These are phyloP conservation scores for Trichosanthes truncata DNA, from an alignment of 306 rosid species.

Conservation along the genomic window DNA sequence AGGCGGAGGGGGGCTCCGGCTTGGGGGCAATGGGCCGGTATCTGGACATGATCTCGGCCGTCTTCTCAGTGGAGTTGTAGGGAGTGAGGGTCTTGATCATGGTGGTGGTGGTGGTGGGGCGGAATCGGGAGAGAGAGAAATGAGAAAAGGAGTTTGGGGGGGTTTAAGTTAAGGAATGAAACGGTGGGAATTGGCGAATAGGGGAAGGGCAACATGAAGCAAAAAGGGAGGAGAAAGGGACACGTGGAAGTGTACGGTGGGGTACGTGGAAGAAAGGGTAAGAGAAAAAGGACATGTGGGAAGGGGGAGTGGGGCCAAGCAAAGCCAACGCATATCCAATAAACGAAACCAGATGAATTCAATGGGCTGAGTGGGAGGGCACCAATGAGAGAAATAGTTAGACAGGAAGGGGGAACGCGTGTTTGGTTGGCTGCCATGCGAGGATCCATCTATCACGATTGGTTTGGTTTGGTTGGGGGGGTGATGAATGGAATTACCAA, in stretches of 20 bases:
- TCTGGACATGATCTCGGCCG: slow-evolving; percentile 89
- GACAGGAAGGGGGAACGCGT: slow-evolving; percentile 18
- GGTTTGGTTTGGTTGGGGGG: slow-evolving; percentile 19
- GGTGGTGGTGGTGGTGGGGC: slow-evolving; percentile 20
- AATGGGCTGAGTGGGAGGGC: not conserved
- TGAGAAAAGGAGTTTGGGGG: no score
- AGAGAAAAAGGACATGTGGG: slow-evolving; percentile 30
- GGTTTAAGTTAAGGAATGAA: not conserved
- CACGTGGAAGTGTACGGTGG: slow-evolving; percentile 58
- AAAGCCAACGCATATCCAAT: slow-evolving; percentile 36
- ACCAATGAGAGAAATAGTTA: no score
- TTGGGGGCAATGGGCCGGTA: slow-evolving; percentile 91
- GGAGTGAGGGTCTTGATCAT: slow-evolving; percentile 81
- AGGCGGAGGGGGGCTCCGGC: slow-evolving; percentile 42
- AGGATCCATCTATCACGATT: slow-evolving; percentile 65
- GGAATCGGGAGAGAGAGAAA: not conserved
- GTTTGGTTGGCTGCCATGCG: slow-evolving; percentile 55
- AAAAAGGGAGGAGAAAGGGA: slow-evolving; percentile 32
- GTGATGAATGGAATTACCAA: no score
- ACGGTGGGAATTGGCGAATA: slow-evolving; percentile 25
- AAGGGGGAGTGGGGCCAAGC: slow-evolving; percentile 52
- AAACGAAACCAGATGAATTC: not conserved
- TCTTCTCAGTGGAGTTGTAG: slow-evolving; percentile 45
- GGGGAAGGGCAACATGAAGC: slow-evolving; percentile 48
- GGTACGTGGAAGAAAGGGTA: slow-evolving; percentile 58